Conservation (phyloP, 2,329 filamentous ascomycete species). For the Talaromyces pinophilus region DNA sequence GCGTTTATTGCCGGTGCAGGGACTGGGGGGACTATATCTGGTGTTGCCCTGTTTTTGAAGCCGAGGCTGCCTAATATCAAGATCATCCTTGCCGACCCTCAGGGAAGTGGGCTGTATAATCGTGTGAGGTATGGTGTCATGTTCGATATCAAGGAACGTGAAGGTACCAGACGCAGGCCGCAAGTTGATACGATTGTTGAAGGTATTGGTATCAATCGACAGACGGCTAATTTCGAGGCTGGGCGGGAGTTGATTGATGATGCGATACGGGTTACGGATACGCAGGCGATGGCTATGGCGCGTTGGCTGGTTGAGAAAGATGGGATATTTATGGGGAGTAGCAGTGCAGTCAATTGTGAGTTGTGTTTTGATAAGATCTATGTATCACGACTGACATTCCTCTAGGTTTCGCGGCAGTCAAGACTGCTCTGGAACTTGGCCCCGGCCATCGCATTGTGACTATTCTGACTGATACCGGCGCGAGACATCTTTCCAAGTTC, state of each 20-base stretch:
- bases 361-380: background rate
- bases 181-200: conserved; percentile 97
- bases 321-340: conserved; percentile 91
- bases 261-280: conserved; percentile 82
- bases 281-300: conserved; percentile 91
- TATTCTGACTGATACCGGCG: conserved; percentile 53
- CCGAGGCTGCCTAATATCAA: conserved; percentile 63
- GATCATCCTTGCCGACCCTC: conserved; percentile 87
- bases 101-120: conserved; percentile 91
- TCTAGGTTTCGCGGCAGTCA: conserved; percentile 51
- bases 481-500: conserved; percentile 55
- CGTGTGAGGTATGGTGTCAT: conserved; percentile 91
- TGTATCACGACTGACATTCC: conserved; percentile 11
- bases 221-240: conserved; percentile 91
- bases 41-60: conserved; percentile 82
- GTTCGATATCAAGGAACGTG: conserved; percentile 84
- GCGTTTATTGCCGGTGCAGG: conserved; percentile 93
- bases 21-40: conserved; percentile 89
- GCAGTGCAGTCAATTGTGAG: conserved; percentile 90
- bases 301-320: conserved; percentile 94
- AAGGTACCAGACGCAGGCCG: conserved; percentile 83
- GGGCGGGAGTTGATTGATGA: conserved; percentile 86
- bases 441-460: conserved; percentile 53
- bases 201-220: conserved; percentile 89
- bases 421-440: conserved; percentile 49